phyloP scores from a whole-genome alignment of 75 land plant species.

The Pinus albicaulis region DNA sequence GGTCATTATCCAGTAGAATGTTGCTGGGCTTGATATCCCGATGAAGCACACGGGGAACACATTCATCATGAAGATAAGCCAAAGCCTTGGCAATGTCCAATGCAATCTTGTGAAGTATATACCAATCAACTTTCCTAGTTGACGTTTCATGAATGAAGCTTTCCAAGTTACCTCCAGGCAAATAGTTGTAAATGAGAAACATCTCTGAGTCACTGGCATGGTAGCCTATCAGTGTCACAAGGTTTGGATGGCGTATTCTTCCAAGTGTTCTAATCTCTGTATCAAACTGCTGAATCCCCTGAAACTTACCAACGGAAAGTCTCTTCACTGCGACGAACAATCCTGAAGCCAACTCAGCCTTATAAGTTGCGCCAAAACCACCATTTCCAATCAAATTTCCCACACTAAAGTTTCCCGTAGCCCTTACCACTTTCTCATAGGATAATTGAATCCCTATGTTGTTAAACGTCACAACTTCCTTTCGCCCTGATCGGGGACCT shows the following conservation, averaged over 20 bases:
- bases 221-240: slow-evolving; percentile 74
- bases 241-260: slow-evolving; percentile 57
- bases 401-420: slow-evolving; percentile 65
- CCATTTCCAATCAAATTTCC: slow-evolving; percentile 71
- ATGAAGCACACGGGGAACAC: slow-evolving; percentile 67
- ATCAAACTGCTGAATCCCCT: slow-evolving; percentile 73
- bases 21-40: slow-evolving; percentile 84
- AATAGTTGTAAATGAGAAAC: slow-evolving; percentile 73
- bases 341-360: slow-evolving; percentile 52
- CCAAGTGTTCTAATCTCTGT: slow-evolving; percentile 76
- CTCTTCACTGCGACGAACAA: slow-evolving; percentile 66
- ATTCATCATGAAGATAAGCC: slow-evolving; percentile 60
- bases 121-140: slow-evolving; percentile 30
- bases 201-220: slow-evolving; percentile 68
- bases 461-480: slow-evolving; percentile 55
- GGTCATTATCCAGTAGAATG: slow-evolving; percentile 60
- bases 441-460: slow-evolving; percentile 32
- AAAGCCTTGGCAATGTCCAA: slow-evolving; percentile 63
- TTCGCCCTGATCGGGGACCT: slow-evolving; percentile 14
- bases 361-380: slow-evolving; percentile 79
- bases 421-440: slow-evolving; percentile 60
- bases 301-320: slow-evolving; percentile 60
- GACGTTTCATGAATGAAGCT: slow-evolving; percentile 43
- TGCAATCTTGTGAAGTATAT: slow-evolving; percentile 57
- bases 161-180: slow-evolving; percentile 73